Percentiles rank a stretch among this genome's conserved stretches.
Conservation (phyloP, 1,284 basidiomycete species). For the Afroboletus lepidellus region DNA sequence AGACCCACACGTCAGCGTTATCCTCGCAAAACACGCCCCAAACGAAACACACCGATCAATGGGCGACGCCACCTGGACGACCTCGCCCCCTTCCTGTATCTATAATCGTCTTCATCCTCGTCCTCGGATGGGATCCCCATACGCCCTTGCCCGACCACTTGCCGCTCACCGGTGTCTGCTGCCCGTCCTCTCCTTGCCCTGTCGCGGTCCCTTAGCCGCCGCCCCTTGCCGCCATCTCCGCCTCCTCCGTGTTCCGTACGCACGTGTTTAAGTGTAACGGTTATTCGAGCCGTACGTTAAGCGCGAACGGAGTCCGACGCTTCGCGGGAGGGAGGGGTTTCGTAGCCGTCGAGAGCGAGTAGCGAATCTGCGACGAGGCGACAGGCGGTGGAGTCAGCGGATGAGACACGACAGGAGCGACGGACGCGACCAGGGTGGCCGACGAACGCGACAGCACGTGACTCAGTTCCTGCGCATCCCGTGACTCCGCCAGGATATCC, state of each 20-base stretch:
- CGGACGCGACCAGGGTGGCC: no score
- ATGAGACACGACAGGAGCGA: no score
- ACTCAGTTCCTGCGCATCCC: no score
- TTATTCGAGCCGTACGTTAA: no score
- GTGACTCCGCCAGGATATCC: no score
- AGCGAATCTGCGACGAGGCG: no score
- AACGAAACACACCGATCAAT: conserved; percentile 51
- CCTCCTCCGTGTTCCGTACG: conserved; percentile 88
- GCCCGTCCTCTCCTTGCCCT: conserved; percentile 4
- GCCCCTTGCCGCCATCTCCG: conserved; percentile 44
- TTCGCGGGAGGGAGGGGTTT: no score
- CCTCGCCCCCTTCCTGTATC: conserved; percentile 35
- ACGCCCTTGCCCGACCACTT: conserved; percentile 59
- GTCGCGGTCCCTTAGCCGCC: not conserved
- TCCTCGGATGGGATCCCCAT: conserved; percentile 72
- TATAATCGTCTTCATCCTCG: conserved; percentile 47
- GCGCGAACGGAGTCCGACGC: no score
- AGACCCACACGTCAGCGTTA: not conserved
- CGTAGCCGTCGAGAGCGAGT: no score
- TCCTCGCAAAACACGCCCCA: not conserved
- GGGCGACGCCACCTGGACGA: conserved; percentile 43
- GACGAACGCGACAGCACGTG: no score
- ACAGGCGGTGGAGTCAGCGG: no score
- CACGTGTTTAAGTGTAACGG: conserved; percentile 82
- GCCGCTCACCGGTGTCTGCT: conserved; percentile 26